Evolutionary conservation across 208 protist genomes (phyloP).

Genomic region (Leishmania braziliensis): DNA sequence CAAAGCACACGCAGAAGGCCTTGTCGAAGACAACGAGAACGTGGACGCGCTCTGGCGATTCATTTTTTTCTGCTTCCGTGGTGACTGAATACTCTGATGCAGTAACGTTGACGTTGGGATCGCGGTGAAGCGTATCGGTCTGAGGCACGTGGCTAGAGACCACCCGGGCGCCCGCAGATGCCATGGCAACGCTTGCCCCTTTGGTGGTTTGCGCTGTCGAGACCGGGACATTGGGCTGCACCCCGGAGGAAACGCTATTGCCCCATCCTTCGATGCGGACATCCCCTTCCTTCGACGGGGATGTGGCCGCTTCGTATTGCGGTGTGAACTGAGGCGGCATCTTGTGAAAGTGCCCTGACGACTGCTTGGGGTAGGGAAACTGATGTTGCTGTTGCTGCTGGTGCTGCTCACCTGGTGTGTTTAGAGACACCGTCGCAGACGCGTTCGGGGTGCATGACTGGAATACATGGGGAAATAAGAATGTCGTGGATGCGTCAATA

Average conservation of each 20-base stretch:
- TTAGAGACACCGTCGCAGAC: not conserved
- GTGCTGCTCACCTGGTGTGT: not conserved
- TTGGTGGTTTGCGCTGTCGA: not conserved
- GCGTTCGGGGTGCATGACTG: not conserved
- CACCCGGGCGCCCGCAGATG: not conserved
- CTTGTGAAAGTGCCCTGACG: not conserved
- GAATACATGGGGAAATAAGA: slow-evolving; percentile 7
- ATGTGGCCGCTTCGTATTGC: not conserved
- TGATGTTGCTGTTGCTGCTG: slow-evolving; percentile 1
- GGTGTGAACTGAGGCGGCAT: not conserved
- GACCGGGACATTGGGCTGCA: not conserved
- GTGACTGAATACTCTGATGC: not conserved
- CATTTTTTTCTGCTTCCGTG: not conserved
- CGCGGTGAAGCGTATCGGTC: not conserved
- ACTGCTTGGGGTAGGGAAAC: not conserved
- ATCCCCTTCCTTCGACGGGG: slow-evolving; percentile 6
- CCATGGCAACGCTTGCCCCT: not conserved
- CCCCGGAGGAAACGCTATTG: slow-evolving; percentile 11
- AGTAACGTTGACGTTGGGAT: not conserved
- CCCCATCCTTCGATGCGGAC: not conserved
- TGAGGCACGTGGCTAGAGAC: not conserved
- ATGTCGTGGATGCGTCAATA: not conserved
- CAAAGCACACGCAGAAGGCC: slow-evolving; percentile 65
- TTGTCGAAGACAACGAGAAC: slow-evolving; percentile 64
- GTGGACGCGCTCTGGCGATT: slow-evolving; percentile 30